These are phyloP conservation scores for Iris pallida DNA, from an alignment of 116 monocot species.

Conservation along the genomic window DNA sequence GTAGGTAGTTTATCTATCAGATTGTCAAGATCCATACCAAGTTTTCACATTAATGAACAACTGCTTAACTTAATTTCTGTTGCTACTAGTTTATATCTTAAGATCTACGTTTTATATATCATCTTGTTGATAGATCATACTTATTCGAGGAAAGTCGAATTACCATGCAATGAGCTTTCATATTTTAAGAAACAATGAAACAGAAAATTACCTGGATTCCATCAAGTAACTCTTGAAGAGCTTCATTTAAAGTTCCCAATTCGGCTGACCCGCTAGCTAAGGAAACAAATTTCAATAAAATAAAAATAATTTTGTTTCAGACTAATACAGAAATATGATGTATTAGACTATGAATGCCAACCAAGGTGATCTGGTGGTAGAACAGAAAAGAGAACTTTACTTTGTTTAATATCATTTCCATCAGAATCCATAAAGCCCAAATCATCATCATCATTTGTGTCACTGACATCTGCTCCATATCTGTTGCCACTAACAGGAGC, in stretches of 20 bases:
- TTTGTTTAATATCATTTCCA: constrained; percentile 69
- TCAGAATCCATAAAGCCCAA: constrained; percentile 69
- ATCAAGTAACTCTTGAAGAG: constrained; percentile 94
- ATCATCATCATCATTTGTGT: constrained; percentile 53
- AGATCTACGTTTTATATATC: too few relatives aligned
- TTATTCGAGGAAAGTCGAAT: too few relatives aligned
- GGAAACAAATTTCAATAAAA: not conserved
- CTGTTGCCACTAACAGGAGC: constrained; percentile 44
- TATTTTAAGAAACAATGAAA: not conserved
- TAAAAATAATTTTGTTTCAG: not conserved
- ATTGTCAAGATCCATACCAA: too few relatives aligned
- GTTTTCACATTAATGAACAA: too few relatives aligned
- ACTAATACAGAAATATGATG: not conserved
- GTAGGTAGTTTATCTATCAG: too few relatives aligned
- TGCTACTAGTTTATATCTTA: too few relatives aligned
- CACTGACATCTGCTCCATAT: constrained; percentile 33
- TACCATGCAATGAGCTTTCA: too few relatives aligned
- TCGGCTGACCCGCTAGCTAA: constrained; percentile 61
- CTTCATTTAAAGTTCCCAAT: constrained; percentile 81
- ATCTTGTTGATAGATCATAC: too few relatives aligned
- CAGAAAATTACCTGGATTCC: constrained; percentile 77
- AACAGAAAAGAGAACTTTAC: constrained; percentile 34
- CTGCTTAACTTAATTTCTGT: too few relatives aligned
- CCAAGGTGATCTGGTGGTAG: not conserved
- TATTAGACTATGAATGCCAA: not conserved